A percentile compares a stretch with the other conserved stretches of the same genome.
Conservation (phyloP, 2,329 filamentous ascomycete species). For the Claviceps africana region DNA sequence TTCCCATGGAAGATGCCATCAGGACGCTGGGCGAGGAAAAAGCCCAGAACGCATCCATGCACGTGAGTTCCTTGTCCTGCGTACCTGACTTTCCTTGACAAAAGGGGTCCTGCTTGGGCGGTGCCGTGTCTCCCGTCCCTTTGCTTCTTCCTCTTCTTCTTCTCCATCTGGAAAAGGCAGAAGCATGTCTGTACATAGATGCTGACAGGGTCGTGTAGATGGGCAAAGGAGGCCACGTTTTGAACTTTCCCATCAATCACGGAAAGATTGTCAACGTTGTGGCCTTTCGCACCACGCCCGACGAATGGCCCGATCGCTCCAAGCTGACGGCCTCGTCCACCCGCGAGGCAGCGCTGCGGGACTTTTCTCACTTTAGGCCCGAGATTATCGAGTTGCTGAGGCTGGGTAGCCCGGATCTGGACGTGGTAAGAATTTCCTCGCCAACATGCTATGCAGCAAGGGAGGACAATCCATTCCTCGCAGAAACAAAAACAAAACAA, state of each 20-base stretch:
- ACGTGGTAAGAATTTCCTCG: not conserved
- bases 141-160: no score
- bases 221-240: slow-evolving; percentile 4
- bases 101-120: no score
- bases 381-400: not conserved
- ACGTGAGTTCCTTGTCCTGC: slow-evolving; percentile 1
- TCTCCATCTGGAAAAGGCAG: not conserved
- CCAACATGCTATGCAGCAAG: no score
- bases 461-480: no score
- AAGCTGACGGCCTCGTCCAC: slow-evolving; percentile 1
- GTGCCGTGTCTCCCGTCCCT: no score
- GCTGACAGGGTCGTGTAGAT: no score
- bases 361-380: slow-evolving; percentile 1
- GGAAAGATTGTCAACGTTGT: slow-evolving; percentile 3
- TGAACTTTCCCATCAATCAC: slow-evolving; percentile 4
- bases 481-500: not conserved
- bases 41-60: slow-evolving; percentile 13
- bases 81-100: not conserved
- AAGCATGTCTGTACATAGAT: no score
- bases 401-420: not conserved
- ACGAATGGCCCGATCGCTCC: not conserved
- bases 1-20: slow-evolving; percentile 37
- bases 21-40: slow-evolving; percentile 28
- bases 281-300: slow-evolving; percentile 1
- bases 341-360: slow-evolving; percentile 2